phyloP scores from a whole-genome alignment of 2,329 filamentous ascomycete genomes.

The Calonectria henricotiae region DNA sequence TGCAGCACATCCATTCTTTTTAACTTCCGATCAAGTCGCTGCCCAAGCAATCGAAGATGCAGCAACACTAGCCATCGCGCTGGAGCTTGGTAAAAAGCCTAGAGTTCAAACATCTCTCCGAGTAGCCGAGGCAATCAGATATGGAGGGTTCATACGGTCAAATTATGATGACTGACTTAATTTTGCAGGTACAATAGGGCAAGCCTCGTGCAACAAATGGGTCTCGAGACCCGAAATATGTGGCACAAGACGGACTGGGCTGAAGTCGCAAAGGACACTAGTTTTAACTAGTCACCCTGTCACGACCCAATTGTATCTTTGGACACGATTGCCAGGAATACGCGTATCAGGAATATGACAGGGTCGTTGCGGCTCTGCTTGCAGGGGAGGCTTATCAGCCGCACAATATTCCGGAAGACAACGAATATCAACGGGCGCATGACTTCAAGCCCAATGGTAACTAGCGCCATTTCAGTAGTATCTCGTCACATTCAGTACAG shows the following conservation, averaged over 20 bases:
- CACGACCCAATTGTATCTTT: constrained; percentile 9
- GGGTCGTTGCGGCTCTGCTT: not conserved
- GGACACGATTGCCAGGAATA: constrained; percentile 20
- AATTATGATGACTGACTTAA: not conserved
- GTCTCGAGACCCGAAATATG: constrained; percentile 7
- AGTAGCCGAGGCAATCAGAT: not conserved
- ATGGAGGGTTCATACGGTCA: not conserved
- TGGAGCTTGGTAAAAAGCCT: constrained; percentile 3
- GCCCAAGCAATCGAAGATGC: constrained; percentile 14
- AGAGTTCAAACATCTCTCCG: not conserved
- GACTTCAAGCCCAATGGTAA: not conserved
- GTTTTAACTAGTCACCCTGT: not conserved
- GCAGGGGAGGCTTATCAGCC: constrained; percentile 10
- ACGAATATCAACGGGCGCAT: constrained; percentile 1
- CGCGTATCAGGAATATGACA: constrained; percentile 14
- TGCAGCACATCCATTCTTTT: not conserved
- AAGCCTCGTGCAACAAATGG: not conserved
- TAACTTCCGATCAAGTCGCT: not conserved
- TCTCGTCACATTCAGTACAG: not conserved
- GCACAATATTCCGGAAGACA: constrained; percentile 7
- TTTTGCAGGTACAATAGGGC: not conserved
- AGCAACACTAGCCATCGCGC: not conserved
- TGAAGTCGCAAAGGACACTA: not conserved
- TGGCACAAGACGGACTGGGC: constrained; percentile 20
- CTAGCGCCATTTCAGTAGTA: no score